Base-by-base conservation (phyloP, 23 red algal species). In the Gracilariopsis chorda region DNA sequence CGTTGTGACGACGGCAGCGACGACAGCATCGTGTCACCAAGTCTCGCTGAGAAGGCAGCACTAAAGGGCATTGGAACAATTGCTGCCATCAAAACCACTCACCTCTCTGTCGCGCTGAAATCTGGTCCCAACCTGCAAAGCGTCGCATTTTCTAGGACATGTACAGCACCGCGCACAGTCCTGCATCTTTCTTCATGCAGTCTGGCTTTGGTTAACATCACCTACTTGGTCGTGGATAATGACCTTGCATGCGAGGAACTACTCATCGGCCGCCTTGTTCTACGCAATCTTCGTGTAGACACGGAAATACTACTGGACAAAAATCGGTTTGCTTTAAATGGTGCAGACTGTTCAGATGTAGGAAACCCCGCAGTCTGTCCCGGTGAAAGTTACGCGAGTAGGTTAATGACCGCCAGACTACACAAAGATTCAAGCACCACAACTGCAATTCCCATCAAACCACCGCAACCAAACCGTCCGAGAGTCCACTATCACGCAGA, bases 1-100 rank as follows among this genome's bases (percentile, higher is more conserved):
- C 56, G 81, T 16, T 86, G 81, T 49, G 81, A 86, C 43, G 81
- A 86, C 40, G 62, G 59, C 55, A 71, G 59, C 46, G 81, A 86
- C 48, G 59, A 86, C 14, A 63, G 13, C 29, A 60, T 84, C 17
- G 3, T 41, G 29, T 84, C 79, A 35, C 12, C 79, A 6, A 67
- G 5, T 10, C 32, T 84, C 51, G 53, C 53, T 41, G 79, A 64
- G 21, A 19, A 27, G 7, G 56, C 52, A 9, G 33, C 34, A 13
- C 10, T 64, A 6, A 8, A 84, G 45, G 79, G 79, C 19, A 84
- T 84, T 35, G 79, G 51, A 5, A 84, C 62, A 53, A 84, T 84
- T 17, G 11, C 8, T 0, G 7, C 7, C 56, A 73, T 73, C 67
- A 33, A 73, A 19, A 35, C 67, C 3, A 20, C 6, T 4, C 5